These are phyloP conservation scores for Skeletonema potamos DNA, from an alignment of 108 stramenopile species.

Conservation along the genomic window DNA sequence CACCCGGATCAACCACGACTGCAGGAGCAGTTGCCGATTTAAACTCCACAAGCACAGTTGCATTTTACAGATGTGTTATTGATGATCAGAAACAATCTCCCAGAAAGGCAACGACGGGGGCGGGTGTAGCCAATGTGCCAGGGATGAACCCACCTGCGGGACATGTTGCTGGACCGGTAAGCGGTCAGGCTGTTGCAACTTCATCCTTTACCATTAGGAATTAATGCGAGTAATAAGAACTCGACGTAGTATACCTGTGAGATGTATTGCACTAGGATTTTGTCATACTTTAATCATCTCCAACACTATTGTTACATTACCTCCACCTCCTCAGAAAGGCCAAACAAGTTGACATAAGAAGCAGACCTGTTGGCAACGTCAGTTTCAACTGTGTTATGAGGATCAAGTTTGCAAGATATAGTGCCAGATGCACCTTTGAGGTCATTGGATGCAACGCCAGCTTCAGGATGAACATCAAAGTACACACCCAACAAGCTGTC, in stretches of 20 bases:
- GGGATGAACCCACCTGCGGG: constrained; percentile 30
- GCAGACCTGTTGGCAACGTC: not conserved
- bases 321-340: not conserved
- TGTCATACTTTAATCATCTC: too few species aligned
- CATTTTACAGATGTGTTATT: constrained; percentile 73
- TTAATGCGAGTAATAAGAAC: not conserved
- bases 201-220: constrained; percentile 35
- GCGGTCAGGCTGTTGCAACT: not conserved
- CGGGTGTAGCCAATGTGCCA: constrained; percentile 35
- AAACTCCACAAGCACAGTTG: constrained; percentile 68
- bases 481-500: constrained; percentile 18
- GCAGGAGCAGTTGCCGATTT: constrained; percentile 73
- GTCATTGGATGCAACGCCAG: not conserved
- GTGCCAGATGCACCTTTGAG: not conserved
- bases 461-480: constrained; percentile 14
- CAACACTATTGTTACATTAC: not conserved
- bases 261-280: too few species aligned
- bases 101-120: constrained; percentile 30
- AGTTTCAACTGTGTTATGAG: not conserved
- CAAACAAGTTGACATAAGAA: not conserved
- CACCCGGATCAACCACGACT: constrained; percentile 6
- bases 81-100: constrained; percentile 45
- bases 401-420: not conserved
- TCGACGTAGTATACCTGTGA: too few species aligned
- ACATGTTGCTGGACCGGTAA: constrained; percentile 2